Percentiles rank a stretch among this genome's conserved stretches.
Evolutionary conservation across 805 yeast genomes (phyloP).

Genomic region (Grigorovia humatica): DNA sequence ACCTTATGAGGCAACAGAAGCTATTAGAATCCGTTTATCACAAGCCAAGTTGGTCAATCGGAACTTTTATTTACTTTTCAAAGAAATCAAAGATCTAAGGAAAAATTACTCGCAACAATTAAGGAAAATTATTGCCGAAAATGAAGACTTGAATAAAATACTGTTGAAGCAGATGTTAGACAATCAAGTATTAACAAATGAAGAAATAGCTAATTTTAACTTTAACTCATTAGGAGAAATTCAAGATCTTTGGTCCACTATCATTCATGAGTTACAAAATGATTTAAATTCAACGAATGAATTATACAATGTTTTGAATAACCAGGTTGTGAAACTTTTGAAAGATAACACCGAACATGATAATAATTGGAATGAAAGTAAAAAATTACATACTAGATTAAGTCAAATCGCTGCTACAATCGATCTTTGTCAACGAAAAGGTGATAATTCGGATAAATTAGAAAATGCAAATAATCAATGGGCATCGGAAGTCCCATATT

Average conservation of each 20-base stretch:
- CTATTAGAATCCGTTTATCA: constrained; percentile 45
- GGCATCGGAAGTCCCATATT: constrained; percentile 69
- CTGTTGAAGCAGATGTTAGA: constrained; percentile 26
- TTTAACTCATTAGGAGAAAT: constrained; percentile 39
- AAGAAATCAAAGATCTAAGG: constrained; percentile 41
- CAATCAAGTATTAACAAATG: constrained; percentile 34
- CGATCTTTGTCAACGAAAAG: constrained; percentile 32
- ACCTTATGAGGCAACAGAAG: constrained; percentile 52
- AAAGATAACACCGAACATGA: constrained; percentile 44
- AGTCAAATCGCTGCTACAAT: constrained; percentile 34
- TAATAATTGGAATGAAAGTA: constrained; percentile 44
- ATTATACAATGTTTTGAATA: constrained; percentile 36
- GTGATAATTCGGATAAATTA: constrained; percentile 33
- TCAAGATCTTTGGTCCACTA: constrained; percentile 35
- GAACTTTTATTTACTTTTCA: constrained; percentile 52
- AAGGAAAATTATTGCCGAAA: constrained; percentile 27
- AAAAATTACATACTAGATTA: constrained; percentile 35
- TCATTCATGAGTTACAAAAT: constrained; percentile 32
- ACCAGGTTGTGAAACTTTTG: constrained; percentile 47
- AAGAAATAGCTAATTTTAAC: constrained; percentile 39
- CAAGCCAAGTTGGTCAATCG: constrained; percentile 47
- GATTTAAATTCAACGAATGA: constrained; percentile 44
- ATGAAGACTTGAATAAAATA: constrained; percentile 28
- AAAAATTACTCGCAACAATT: constrained; percentile 40
- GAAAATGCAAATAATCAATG: constrained; percentile 46